A percentile compares a stretch with the other conserved stretches of the same genome.
Evolutionary conservation across 495 filamentous ascomycete species (phyloP).

Genomic region (Beverwykella pulmonaria): DNA sequence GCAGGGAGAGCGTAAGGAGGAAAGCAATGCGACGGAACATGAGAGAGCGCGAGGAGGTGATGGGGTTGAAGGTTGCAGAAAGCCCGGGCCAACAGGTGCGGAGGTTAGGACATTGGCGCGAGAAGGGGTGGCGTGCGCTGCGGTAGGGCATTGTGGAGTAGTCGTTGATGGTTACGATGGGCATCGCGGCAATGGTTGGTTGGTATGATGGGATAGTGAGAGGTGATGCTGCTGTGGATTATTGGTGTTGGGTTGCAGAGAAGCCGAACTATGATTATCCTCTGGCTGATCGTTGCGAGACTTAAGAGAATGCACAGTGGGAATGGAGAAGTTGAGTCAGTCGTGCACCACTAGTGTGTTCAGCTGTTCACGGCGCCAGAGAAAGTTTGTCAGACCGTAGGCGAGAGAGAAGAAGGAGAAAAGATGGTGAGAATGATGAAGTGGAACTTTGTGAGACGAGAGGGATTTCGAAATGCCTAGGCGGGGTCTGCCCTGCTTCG

Average conservation of each 20-base stretch:
- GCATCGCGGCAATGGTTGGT: slow-evolving; percentile 14
- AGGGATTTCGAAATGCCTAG: no score
- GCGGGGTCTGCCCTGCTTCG: no score
- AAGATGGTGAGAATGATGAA: no score
- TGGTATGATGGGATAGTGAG: background rate
- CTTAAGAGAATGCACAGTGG: no score
- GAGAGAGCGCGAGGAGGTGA: background rate
- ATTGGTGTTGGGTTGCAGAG: background rate
- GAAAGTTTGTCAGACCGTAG: no score
- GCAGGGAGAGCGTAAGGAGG: slow-evolving; percentile 10
- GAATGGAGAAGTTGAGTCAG: no score
- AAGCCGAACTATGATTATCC: no score
- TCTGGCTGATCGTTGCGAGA: no score
- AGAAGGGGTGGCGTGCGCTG: background rate
- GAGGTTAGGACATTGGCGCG: slow-evolving; percentile 20
- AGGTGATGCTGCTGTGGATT: background rate
- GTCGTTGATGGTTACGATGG: slow-evolving; percentile 16
- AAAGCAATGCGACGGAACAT: slow-evolving; percentile 17
- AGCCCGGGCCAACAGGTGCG: slow-evolving; percentile 15
- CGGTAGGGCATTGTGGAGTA: slow-evolving; percentile 2
- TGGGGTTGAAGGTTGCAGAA: slow-evolving; percentile 17
- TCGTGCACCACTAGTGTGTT: no score
- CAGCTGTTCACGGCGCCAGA: no score
- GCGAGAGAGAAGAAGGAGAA: no score
- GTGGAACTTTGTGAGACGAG: no score